Evolutionary conservation across 1,139 yeast species (phyloP).

Genomic region (Debaryomyces coudertii): DNA sequence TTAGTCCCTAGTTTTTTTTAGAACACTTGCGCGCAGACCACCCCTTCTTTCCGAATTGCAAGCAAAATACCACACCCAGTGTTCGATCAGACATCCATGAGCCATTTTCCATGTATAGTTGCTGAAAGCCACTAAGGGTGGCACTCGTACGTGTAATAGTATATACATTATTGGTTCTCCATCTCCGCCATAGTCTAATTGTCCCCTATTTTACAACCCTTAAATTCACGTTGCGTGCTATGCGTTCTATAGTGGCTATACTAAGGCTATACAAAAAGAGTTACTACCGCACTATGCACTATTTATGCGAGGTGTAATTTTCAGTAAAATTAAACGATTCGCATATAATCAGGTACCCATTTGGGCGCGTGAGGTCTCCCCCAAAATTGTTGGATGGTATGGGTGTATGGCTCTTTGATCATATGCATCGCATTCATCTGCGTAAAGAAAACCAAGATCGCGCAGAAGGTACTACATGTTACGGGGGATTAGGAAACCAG

Average conservation of each 20-base stretch:
- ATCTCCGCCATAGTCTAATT: neutral
- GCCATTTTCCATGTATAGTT: too few relatives aligned
- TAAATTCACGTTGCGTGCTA: neutral
- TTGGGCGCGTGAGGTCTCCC: neutral
- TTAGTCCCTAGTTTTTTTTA: neutral
- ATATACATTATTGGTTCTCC: too few relatives aligned
- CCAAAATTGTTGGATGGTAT: neutral
- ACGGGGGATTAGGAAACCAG: neutral
- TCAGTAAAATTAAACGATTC: slow-evolving; percentile 2
- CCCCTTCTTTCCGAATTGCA: neutral
- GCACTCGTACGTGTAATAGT: neutral
- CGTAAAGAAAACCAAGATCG: neutral
- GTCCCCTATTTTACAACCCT: neutral
- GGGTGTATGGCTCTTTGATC: neutral
- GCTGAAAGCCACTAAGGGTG: too few relatives aligned
- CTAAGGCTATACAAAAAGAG: neutral
- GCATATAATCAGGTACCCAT: neutral
- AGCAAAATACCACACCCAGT: neutral
- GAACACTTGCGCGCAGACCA: neutral
- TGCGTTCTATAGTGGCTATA: neutral
- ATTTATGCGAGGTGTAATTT: neutral
- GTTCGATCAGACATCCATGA: too few relatives aligned
- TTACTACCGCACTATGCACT: neutral
- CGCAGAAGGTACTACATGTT: neutral
- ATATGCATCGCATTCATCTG: too few relatives aligned